Percentiles rank a stretch among this genome's conserved stretches.
These are phyloP conservation scores for Scedosporium dehoogii DNA, from an alignment of 2,329 filamentous ascomycete species.

Conservation along the genomic window DNA sequence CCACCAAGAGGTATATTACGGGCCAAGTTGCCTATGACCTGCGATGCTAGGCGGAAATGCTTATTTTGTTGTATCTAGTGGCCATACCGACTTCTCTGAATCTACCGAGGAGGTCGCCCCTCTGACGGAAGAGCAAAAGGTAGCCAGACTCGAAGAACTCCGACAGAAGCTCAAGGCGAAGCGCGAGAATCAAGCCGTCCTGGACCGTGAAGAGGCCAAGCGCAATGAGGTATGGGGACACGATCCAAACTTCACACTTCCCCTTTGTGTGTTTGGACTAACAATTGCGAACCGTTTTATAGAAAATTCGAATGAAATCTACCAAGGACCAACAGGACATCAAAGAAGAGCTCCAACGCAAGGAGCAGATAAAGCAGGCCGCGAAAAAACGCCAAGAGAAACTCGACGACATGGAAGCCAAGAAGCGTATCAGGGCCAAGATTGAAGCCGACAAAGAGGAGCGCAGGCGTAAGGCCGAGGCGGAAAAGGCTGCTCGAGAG, in stretches of 20 bases:
- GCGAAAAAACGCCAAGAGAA: slow-evolving; percentile 83
- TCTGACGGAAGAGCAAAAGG: slow-evolving; percentile 86
- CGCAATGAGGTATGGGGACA: slow-evolving; percentile 60
- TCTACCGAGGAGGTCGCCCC: slow-evolving; percentile 88
- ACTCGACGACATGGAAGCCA: slow-evolving; percentile 71
- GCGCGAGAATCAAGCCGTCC: slow-evolving; percentile 53
- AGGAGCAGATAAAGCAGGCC: slow-evolving; percentile 88
- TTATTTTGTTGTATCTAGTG: slow-evolving; percentile 31
- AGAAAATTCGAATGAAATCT: slow-evolving; percentile 71
- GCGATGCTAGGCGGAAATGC: neutral
- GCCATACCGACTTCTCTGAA: slow-evolving; percentile 84
- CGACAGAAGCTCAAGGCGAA: slow-evolving; percentile 63
- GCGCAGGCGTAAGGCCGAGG: slow-evolving; percentile 72
- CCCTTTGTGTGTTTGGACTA: neutral
- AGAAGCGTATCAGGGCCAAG: slow-evolving; percentile 82
- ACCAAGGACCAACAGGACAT: slow-evolving; percentile 81
- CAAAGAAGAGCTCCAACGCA: slow-evolving; percentile 80
- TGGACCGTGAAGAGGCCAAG: slow-evolving; percentile 75
- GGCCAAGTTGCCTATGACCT: too few species aligned
- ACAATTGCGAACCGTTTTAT: neutral
- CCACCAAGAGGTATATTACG: slow-evolving; percentile 61
- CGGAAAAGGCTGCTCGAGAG: slow-evolving; percentile 76
- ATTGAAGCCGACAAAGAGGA: slow-evolving; percentile 93
- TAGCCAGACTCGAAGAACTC: slow-evolving; percentile 65
- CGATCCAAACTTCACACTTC: neutral